Evolutionary conservation across 176 grass and related monocot genomes (phyloP).

Genomic region (Phragmites australis): DNA sequence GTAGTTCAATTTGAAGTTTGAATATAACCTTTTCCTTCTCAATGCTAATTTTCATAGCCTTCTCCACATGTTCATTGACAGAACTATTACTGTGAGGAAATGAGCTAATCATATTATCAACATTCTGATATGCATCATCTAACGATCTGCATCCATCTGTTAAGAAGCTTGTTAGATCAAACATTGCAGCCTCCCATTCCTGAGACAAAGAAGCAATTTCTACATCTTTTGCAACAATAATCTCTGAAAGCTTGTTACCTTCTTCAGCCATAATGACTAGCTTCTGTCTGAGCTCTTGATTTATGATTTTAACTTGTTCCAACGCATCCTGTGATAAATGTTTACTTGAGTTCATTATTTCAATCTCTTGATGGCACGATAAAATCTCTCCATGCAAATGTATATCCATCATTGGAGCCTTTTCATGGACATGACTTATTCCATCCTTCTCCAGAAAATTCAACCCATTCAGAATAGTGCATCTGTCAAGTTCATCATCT

Average conservation of each 20-base stretch:
- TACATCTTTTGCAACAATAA: constrained; percentile 62
- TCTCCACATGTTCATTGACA: constrained; percentile 71
- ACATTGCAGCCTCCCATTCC: constrained; percentile 80
- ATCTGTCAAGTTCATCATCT: constrained; percentile 34
- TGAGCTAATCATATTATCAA: constrained; percentile 67
- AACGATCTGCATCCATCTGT: constrained; percentile 70
- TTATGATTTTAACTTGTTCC: constrained; percentile 44
- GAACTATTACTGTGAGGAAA: constrained; percentile 64
- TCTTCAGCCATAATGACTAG: constrained; percentile 59
- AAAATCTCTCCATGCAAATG: constrained; percentile 12
- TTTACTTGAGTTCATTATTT: constrained; percentile 30
- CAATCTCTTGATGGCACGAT: constrained; percentile 12
- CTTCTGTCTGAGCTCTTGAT: constrained; percentile 52
- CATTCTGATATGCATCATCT: constrained; percentile 74
- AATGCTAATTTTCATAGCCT: constrained; percentile 72
- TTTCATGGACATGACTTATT: constrained; percentile 21
- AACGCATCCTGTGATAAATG: constrained; percentile 27
- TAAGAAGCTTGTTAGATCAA: constrained; percentile 79
- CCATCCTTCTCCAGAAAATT: constrained; percentile 31
- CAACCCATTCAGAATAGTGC: background rate
- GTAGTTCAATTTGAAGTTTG: constrained; percentile 64
- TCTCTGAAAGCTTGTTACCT: constrained; percentile 57
- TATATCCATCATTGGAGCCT: constrained; percentile 6
- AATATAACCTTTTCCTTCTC: constrained; percentile 76
- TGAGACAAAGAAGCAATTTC: constrained; percentile 61